Conservation (phyloP, 2,329 filamentous ascomycete species). For the Pseudocercospora cruenta region DNA sequence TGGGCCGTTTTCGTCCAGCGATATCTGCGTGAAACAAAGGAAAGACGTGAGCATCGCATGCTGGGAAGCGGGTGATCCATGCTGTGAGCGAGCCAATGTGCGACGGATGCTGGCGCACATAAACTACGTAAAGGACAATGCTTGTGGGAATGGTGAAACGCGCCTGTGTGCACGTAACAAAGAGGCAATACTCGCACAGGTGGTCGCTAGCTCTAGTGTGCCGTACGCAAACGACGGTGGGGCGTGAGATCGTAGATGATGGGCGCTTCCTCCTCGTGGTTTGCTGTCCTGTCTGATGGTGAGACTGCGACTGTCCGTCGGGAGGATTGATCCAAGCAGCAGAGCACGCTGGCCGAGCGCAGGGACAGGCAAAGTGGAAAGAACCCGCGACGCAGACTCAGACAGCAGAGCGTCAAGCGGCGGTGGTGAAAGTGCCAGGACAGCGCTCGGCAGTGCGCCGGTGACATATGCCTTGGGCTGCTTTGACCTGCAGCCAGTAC, state of each 20-base stretch:
- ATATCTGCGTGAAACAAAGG: constrained; percentile 22
- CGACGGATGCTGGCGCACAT: constrained; percentile 19
- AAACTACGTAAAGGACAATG: constrained; percentile 12
- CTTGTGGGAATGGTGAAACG: constrained; percentile 24
- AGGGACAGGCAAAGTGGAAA: constrained; percentile 1
- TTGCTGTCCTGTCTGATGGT: neutral
- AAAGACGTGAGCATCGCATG: constrained; percentile 22
- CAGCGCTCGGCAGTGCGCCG: neutral
- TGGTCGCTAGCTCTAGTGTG: constrained; percentile 11
- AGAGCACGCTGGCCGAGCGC: neutral
- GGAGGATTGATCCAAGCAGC: neutral
- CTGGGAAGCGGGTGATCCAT: constrained; percentile 21
- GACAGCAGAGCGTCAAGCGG: neutral
- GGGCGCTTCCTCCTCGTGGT: neutral
- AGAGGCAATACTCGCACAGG: constrained; percentile 8
- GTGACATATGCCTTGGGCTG: constrained; percentile 3
- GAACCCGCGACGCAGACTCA: neutral
- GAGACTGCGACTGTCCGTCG: neutral
- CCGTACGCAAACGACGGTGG: constrained; percentile 12
- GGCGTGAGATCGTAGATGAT: neutral
- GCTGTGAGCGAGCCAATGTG: constrained; percentile 14
- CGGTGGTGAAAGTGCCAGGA: neutral
- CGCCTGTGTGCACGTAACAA: constrained; percentile 8
- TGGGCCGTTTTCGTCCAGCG: constrained; percentile 19
- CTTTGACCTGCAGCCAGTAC: no score